These are phyloP conservation scores for Elaeis guineensis DNA, from an alignment of 176 grass and related monocot genomes.

Conservation along the genomic window DNA sequence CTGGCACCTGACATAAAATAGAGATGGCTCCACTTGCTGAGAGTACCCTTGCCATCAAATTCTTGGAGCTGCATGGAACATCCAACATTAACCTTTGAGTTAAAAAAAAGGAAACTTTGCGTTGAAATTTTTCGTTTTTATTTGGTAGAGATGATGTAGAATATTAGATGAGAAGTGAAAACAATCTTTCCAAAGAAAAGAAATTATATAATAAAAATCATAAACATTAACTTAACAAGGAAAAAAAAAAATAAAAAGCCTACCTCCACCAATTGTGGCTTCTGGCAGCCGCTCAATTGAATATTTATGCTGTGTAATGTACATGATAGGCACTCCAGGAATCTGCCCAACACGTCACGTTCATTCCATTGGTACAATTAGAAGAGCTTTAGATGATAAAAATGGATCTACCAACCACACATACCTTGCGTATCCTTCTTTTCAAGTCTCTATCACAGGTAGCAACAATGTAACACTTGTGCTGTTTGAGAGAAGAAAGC, in stretches of 20 bases:
- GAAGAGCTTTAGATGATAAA: not conserved
- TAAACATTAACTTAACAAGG: not conserved
- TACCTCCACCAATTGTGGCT: constrained; percentile 87
- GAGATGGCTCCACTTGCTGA: too few relatives aligned
- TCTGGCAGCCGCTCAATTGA: constrained; percentile 82
- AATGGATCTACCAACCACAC: not conserved
- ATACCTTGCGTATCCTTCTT: constrained; percentile 83
- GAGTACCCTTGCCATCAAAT: constrained; percentile 25
- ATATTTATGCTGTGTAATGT: constrained; percentile 67
- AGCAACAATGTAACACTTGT: constrained; percentile 89
- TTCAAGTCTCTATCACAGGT: constrained; percentile 89
- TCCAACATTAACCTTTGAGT: not conserved
- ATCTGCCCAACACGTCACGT: constrained; percentile 31
- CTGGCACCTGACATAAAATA: too few relatives aligned
- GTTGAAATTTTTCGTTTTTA: too few relatives aligned
- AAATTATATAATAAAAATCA: too few relatives aligned
- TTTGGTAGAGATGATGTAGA: not conserved
- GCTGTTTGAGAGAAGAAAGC: constrained; percentile 33
- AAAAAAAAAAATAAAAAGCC: not conserved
- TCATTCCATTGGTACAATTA: not conserved
- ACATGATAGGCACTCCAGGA: constrained; percentile 91
- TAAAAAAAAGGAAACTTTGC: not conserved
- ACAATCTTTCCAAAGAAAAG: not conserved
- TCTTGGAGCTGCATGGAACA: constrained; percentile 56
- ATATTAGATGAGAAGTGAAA: not conserved